A percentile compares a stretch with the other conserved stretches of the same genome.
These are phyloP conservation scores for Davidsoniella neocaledoniae DNA, from an alignment of 2,329 filamentous ascomycete genomes.

Conservation along the genomic window DNA sequence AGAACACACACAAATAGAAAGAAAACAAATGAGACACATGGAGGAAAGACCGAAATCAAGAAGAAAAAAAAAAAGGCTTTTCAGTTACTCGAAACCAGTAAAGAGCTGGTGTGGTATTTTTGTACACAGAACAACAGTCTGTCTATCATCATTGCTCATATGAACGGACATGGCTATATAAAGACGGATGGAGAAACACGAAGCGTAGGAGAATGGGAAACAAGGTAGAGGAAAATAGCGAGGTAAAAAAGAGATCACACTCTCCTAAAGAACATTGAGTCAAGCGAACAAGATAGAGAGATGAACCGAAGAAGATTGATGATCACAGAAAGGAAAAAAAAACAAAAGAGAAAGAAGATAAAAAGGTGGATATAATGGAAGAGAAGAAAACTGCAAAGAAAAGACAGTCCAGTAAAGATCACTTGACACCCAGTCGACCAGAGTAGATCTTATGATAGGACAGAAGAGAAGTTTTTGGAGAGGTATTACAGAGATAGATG, in stretches of 20 bases:
- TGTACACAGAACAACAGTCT: constrained; percentile 4
- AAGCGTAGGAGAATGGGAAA: not conserved
- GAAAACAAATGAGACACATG: too few species aligned
- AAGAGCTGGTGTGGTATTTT: constrained; percentile 1
- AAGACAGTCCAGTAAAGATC: not conserved
- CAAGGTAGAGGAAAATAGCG: not conserved
- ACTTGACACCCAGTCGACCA: too few species aligned
- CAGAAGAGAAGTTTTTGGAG: too few species aligned
- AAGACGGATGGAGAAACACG: not conserved
- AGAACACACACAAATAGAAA: too few species aligned
- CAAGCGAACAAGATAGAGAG: not conserved
- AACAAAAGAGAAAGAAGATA: not conserved
- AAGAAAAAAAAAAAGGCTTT: not conserved
- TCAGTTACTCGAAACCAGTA: too few species aligned
- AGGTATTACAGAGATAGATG: too few species aligned
- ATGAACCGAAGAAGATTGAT: not conserved
- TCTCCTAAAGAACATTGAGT: not conserved
- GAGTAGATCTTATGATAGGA: too few species aligned
- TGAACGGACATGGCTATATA: constrained; percentile 5
- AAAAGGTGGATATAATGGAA: constrained; percentile 1
- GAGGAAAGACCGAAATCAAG: too few species aligned
- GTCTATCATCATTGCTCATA: constrained; percentile 7
- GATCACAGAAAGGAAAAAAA: not conserved
- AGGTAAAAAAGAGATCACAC: not conserved
- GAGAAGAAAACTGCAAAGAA: not conserved